Percentiles rank a stretch among this genome's conserved stretches.
phyloP scores from a whole-genome alignment of 1,284 basidiomycete species.

The Ganoderma leucocontextum region DNA sequence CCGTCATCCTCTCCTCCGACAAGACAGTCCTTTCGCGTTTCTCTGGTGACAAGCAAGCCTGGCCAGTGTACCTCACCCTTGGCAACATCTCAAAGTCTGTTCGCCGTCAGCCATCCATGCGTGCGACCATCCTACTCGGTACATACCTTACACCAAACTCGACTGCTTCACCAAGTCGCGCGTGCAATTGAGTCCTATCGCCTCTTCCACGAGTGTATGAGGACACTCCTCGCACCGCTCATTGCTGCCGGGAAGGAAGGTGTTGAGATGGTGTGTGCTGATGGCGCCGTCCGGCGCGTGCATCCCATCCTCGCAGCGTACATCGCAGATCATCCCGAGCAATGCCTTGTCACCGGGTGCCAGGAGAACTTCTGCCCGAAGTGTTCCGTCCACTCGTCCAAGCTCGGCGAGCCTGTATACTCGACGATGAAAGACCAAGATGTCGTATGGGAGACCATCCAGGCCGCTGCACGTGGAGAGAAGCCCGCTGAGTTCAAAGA shows the following conservation, averaged over 20 bases:
- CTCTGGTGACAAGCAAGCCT: conserved; percentile 30
- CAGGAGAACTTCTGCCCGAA: conserved; percentile 9
- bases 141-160: conserved; percentile 45
- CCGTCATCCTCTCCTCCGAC: no score
- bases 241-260: not conserved
- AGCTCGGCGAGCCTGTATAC: conserved; percentile 22
- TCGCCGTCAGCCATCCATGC: conserved; percentile 39
- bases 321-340: not conserved
- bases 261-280: not conserved
- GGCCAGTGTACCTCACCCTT: conserved; percentile 50
- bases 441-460: no score
- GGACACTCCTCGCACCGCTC: not conserved
- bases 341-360: not conserved
- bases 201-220: not conserved
- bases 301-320: no score
- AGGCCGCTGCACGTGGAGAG: not conserved
- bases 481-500: no score
- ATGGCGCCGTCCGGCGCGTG: not conserved
- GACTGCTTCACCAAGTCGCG: not conserved
- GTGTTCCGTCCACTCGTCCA: conserved; percentile 20
- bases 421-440: no score
- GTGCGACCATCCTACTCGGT: conserved; percentile 47
- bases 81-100: conserved; percentile 47
- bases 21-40: no score
- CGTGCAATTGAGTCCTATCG: not conserved